Evolutionary conservation across 345 rosid species (phyloP), one percentile per base, ranked within the genome.

Genomic region (Arabis alpina): DNA sequence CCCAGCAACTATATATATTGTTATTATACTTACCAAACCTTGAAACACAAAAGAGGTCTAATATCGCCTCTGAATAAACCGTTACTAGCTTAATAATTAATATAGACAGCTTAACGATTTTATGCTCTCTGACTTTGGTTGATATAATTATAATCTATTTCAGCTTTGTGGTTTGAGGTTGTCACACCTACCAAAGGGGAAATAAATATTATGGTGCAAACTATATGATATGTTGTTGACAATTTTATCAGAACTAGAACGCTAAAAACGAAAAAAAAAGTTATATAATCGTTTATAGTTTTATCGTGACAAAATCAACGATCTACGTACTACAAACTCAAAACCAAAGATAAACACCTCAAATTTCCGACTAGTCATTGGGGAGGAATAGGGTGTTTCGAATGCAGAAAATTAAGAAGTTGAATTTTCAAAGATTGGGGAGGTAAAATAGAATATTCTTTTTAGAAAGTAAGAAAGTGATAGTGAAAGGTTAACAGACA

Each of bases 401-500:
- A 4, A 27, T 40, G 72, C 34, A 16, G 41, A 19, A 19, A 19
- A 19, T 19, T 19, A 19, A 19, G 19, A 16, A 32, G 43, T 43
- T 40, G 68, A 61, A 52, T 71, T 61, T 41, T 59, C 59, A 60
- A 70, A 27, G 60, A 39, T 59, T 27, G 10, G 30, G 37, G 49
- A 14, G 3, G 37, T 6, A 25, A 39, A 25, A 48, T 37, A 47
- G 42, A 40, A 8, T 24, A 8, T 6, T 4, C 8, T 25, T n/a
- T 41, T 8, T 7, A 5, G 6, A 16, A 4, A 12, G 13, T 5
- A 2, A 43, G 10, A 47, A 34, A 25, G 48, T 71, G 76, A 71
- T 62, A 5, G 47, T 7, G 63, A 72, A 41, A 54, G 69, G 70
- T 53, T 62, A 72, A 72, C 76, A 37, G 34, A 72, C 28, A 32